Percentiles rank a stretch among this genome's conserved stretches.
Conservation (phyloP, 345 rosid species). For the Pugionium cornutum region DNA sequence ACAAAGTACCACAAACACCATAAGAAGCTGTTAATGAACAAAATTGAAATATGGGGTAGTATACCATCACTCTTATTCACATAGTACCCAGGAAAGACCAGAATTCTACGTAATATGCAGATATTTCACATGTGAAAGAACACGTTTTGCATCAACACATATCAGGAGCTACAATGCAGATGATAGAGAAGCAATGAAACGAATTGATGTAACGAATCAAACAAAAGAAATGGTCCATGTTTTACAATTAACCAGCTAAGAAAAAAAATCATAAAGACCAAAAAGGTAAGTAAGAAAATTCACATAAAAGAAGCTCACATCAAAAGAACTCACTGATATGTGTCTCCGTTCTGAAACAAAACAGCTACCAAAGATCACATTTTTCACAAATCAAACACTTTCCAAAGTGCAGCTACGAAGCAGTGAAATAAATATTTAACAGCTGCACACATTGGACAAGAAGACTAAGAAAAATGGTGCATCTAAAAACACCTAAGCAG, state of each 20-base stretch:
- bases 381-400: no score
- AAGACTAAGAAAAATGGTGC: not conserved
- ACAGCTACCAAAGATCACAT: no score
- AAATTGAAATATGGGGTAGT: no score
- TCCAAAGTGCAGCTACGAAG: not conserved
- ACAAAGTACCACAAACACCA: no score
- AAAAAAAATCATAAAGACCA: not conserved
- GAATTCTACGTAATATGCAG: not conserved
- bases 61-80: no score
- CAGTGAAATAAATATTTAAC: not conserved
- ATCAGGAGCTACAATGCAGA: conserved; percentile 20
- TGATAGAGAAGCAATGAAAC: conserved; percentile 4
- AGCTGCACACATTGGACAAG: conserved; percentile 1
- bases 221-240: no score
- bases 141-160: conserved; percentile 12
- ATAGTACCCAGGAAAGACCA: not conserved
- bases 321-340: conserved; percentile 13
- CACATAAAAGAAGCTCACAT: not conserved
- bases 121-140: conserved; percentile 14
- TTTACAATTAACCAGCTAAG: no score
- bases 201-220: not conserved
- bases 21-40: not conserved
- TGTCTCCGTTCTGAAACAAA: no score
- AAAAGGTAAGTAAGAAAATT: not conserved
- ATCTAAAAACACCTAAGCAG: conserved; percentile 2